Percentiles rank a stretch among this genome's conserved stretches.
These are phyloP conservation scores for Puccinellia tenuiflora DNA, from an alignment of 176 grass and related monocot species.

Conservation along the genomic window DNA sequence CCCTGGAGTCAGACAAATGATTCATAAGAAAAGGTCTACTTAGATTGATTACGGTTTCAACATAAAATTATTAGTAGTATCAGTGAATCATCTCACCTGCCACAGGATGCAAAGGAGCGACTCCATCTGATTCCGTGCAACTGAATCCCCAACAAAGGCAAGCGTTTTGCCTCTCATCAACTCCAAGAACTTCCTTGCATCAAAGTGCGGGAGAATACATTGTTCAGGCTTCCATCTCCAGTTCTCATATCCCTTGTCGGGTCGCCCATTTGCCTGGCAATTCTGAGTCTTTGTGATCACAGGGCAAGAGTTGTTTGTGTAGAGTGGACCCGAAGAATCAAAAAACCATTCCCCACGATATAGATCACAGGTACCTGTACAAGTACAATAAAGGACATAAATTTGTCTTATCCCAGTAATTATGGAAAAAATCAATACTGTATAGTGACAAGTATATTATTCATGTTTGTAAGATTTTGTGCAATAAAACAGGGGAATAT, in stretches of 20 bases:
- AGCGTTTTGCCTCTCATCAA: conserved; percentile 87
- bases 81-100: conserved; percentile 43
- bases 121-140: conserved; percentile 92
- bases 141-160: conserved; percentile 84
- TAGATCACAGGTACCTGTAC: conserved; percentile 59
- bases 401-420: not conserved
- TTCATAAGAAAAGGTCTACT: not conserved
- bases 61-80: not conserved
- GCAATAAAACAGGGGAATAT: not conserved
- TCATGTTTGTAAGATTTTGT: not conserved
- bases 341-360: conserved; percentile 66
- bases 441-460: not conserved
- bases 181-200: conserved; percentile 73
- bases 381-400: conserved; percentile 13
- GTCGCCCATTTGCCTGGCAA: conserved; percentile 81
- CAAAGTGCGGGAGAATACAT: conserved; percentile 63
- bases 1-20: not conserved
- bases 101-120: conserved; percentile 87
- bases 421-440: not conserved
- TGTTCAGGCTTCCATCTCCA: conserved; percentile 83
- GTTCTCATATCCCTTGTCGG: conserved; percentile 79
- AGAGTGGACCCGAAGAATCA: conserved; percentile 59
- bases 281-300: conserved; percentile 74
- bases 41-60: not conserved
- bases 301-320: conserved; percentile 85